Conservation (phyloP, 202 grass and related monocot genomes). For the Panicum hallii region DNA sequence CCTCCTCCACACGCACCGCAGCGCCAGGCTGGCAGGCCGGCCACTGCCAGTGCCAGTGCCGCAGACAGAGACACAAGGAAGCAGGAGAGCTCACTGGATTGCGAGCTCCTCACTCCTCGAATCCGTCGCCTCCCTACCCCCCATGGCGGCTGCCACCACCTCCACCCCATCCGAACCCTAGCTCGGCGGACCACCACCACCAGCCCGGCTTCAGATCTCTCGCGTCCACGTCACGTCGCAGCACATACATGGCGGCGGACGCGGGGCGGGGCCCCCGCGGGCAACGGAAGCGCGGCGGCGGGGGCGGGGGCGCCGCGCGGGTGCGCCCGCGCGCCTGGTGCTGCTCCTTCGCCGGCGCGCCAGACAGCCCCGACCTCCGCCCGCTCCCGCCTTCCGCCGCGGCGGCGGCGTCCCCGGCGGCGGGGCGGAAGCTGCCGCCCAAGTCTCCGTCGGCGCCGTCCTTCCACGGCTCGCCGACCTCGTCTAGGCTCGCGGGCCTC, state of each 20-base stretch:
- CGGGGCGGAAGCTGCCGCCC: conserved; percentile 51
- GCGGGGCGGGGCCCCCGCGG: conserved; percentile 17
- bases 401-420: not conserved
- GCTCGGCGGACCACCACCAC: not conserved
- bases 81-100: not conserved
- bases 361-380: conserved; percentile 67
- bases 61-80: not conserved
- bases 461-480: conserved; percentile 58
- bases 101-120: conserved; percentile 27
- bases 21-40: not conserved
- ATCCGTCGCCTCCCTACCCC: not conserved
- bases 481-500: conserved; percentile 49
- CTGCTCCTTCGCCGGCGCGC: conserved; percentile 70
- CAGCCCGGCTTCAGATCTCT: conserved; percentile 29
- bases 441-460: conserved; percentile 57
- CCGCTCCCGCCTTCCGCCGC: not conserved
- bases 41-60: not conserved
- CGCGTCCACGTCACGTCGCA: not conserved
- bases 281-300: not conserved
- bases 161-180: not conserved
- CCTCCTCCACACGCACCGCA: not conserved
- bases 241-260: not conserved
- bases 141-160: conserved; percentile 14
- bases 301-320: not conserved
- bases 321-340: conserved; percentile 66